Conservation (phyloP, 2,329 filamentous ascomycete species). For the Alternaria panax region DNA sequence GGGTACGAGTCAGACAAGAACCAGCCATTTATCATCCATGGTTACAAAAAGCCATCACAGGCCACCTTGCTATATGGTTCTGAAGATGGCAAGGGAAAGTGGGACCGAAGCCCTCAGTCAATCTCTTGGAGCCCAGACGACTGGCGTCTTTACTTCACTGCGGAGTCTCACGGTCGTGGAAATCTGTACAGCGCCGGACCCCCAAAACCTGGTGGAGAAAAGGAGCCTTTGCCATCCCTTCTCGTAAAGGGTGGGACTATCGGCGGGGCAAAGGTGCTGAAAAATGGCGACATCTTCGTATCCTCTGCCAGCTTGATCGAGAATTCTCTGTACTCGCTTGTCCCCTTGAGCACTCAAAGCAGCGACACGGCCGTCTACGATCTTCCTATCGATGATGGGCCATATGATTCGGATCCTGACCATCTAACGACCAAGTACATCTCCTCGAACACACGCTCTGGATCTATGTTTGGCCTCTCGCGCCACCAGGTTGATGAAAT, state of each 20-base stretch:
- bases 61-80: conserved; percentile 67
- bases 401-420: conserved; percentile 35
- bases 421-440: conserved; percentile 48
- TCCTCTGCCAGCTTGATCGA: conserved; percentile 74
- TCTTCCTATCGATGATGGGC: conserved; percentile 31
- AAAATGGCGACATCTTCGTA: conserved; percentile 64
- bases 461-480: conserved; percentile 71
- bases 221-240: conserved; percentile 31
- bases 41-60: conserved; percentile 65
- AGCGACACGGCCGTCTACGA: conserved; percentile 25
- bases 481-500: conserved; percentile 70
- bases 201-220: conserved; percentile 18
- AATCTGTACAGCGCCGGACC: conserved; percentile 59
- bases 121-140: conserved; percentile 63
- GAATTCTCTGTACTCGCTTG: conserved; percentile 71
- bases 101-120: conserved; percentile 62
- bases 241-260: conserved; percentile 46
- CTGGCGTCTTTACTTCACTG: conserved; percentile 71
- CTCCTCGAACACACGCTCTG: conserved; percentile 71
- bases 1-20: conserved; percentile 85
- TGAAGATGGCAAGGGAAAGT: conserved; percentile 66
- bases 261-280: conserved; percentile 60
- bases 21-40: conserved; percentile 69
- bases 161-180: conserved; percentile 73
- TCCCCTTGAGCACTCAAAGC: conserved; percentile 49